These are phyloP conservation scores for Takashimella koratensis DNA, from an alignment of 1,284 basidiomycete species.

Conservation along the genomic window DNA sequence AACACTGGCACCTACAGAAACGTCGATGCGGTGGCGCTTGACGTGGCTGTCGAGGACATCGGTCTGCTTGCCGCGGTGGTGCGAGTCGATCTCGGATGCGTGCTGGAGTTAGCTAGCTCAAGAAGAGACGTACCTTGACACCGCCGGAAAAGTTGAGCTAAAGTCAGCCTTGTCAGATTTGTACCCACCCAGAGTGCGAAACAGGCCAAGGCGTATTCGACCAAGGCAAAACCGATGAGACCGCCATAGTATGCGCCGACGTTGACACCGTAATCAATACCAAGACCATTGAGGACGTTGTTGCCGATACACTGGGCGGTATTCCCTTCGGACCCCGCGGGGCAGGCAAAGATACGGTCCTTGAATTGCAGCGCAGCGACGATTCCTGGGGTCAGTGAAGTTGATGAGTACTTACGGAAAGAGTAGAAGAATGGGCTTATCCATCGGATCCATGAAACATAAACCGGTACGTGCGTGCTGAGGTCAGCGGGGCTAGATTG, in stretches of 20 bases:
- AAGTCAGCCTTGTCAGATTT: too few relatives aligned
- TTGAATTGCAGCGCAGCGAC: slow-evolving; percentile 48
- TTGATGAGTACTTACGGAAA: slow-evolving; percentile 26
- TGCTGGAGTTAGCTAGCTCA: too few relatives aligned
- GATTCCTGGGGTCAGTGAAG: too few relatives aligned
- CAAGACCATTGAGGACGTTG: slow-evolving; percentile 49
- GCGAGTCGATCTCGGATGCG: slow-evolving; percentile 44
- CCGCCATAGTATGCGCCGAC: slow-evolving; percentile 50
- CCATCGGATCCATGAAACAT: slow-evolving; percentile 51
- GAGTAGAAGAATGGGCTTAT: slow-evolving; percentile 43
- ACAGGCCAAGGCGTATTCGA: slow-evolving; percentile 41
- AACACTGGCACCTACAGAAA: slow-evolving; percentile 24
- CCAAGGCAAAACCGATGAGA: slow-evolving; percentile 45
- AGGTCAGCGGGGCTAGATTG: too few relatives aligned
- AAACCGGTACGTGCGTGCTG: slow-evolving; percentile 49
- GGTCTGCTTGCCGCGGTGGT: slow-evolving; percentile 41
- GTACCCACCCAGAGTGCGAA: slow-evolving; percentile 44
- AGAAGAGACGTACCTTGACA: too few relatives aligned
- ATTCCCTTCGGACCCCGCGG: slow-evolving; percentile 37
- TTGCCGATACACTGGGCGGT: slow-evolving; percentile 49
- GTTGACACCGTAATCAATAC: slow-evolving; percentile 38
- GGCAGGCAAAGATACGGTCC: slow-evolving; percentile 49
- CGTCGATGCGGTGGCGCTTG: slow-evolving; percentile 45
- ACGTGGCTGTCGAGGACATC: slow-evolving; percentile 47
- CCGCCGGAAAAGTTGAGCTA: slow-evolving; percentile 49